phyloP scores from a whole-genome alignment of 1,139 yeast species.

The Candida pseudocylindracea region DNA sequence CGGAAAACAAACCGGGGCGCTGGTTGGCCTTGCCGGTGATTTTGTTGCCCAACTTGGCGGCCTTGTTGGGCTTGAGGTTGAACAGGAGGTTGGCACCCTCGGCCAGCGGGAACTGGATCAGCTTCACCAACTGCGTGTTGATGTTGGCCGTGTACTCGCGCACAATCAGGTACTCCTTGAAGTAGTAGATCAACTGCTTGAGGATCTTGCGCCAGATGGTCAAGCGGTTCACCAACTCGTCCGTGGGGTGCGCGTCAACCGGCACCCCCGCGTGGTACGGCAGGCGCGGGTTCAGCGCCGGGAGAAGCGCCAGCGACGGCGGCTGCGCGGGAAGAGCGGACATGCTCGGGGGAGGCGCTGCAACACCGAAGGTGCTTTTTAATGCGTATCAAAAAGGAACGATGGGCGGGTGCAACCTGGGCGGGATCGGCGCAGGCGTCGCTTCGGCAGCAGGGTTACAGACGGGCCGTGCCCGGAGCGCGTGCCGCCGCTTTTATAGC shows the following conservation, averaged over 20 bases:
- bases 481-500: too few relatives aligned
- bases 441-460: too few relatives aligned
- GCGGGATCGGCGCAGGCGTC: too few relatives aligned
- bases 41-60: slow-evolving; percentile 4
- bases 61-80: slow-evolving; percentile 4
- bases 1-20: slow-evolving; percentile 2
- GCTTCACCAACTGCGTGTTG: slow-evolving; percentile 35
- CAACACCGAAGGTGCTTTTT: too few relatives aligned
- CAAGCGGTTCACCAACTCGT: slow-evolving; percentile 30
- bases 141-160: slow-evolving; percentile 50
- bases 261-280: slow-evolving; percentile 17
- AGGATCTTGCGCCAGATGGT: slow-evolving; percentile 51
- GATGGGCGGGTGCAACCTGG: too few relatives aligned
- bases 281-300: slow-evolving; percentile 12
- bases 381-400: too few relatives aligned
- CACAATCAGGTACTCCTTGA: slow-evolving; percentile 37
- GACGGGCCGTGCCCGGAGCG: too few relatives aligned
- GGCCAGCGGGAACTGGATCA: slow-evolving; percentile 23
- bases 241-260: slow-evolving; percentile 22
- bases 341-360: too few relatives aligned
- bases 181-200: slow-evolving; percentile 35
- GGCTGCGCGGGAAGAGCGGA: too few relatives aligned
- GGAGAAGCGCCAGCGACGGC: slow-evolving; percentile 6
- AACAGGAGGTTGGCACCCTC: slow-evolving; percentile 1
- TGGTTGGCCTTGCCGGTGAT: slow-evolving; percentile 1